A percentile compares a stretch with the other conserved stretches of the same genome.
phyloP scores from a whole-genome alignment of 163 green algal species.

The Picocystis sp. region DNA sequence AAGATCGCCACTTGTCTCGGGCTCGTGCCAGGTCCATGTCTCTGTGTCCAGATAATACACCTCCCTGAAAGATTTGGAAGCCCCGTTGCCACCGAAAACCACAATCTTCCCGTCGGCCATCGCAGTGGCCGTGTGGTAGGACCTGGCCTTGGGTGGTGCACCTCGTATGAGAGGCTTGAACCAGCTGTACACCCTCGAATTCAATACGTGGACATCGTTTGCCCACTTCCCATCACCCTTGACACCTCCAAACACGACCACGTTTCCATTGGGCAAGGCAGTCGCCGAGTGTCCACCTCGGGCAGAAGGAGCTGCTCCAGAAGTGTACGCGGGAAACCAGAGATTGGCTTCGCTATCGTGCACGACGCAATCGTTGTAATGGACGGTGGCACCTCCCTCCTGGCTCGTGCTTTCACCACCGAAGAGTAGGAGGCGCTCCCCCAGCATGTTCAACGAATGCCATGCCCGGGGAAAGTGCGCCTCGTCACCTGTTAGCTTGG shows the following conservation, averaged over 20 bases:
- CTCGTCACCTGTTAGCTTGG: too few species aligned
- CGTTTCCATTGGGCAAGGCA: conserved; percentile 14
- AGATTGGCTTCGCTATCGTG: too few species aligned
- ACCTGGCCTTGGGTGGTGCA: conserved; percentile 21
- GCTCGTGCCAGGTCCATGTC: conserved; percentile 23
- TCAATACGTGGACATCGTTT: conserved; percentile 22
- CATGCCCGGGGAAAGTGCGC: too few species aligned
- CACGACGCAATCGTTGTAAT: too few species aligned
- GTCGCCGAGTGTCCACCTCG: conserved; percentile 14
- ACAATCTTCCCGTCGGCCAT: conserved; percentile 16
- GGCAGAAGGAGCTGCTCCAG: not conserved
- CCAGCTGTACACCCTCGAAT: conserved; percentile 13
- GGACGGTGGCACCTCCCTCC: too few species aligned
- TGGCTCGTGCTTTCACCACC: too few species aligned
- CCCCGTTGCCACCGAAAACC: conserved; percentile 18
- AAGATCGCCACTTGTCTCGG: conserved; percentile 10
- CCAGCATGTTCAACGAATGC: too few species aligned
- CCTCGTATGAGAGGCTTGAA: conserved; percentile 11
- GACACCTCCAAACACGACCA: conserved; percentile 23
- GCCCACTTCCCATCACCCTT: conserved; percentile 15
- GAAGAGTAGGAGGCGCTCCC: too few species aligned
- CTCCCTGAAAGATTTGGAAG: conserved; percentile 11
- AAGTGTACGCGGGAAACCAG: too few species aligned
- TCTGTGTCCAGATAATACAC: conserved; percentile 23
- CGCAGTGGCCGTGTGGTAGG: conserved; percentile 23